These are phyloP conservation scores for Telfairia occidentalis DNA, from an alignment of 331 rosid species.

Conservation along the genomic window DNA sequence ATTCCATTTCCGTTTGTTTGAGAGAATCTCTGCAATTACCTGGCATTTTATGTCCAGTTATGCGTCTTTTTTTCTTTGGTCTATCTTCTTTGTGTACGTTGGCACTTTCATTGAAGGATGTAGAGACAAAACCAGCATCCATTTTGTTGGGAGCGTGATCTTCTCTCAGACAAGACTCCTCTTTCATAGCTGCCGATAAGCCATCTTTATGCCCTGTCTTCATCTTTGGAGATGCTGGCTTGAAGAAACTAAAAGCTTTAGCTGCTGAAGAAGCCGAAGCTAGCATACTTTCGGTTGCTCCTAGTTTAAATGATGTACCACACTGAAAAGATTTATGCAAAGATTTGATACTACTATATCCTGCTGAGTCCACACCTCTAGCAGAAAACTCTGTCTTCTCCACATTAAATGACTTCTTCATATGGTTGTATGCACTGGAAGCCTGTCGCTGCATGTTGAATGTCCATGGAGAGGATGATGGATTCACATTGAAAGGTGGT, in stretches of 20 bases:
- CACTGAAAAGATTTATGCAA: neutral
- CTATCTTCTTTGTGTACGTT: conserved; percentile 23
- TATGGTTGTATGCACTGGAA: conserved; percentile 16
- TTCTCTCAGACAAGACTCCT: conserved; percentile 12
- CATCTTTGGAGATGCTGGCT: conserved; percentile 3
- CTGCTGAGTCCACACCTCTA: neutral
- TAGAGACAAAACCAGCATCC: conserved; percentile 23
- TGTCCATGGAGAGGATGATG: conserved; percentile 22
- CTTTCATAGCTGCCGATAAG: neutral
- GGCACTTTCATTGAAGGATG: conserved; percentile 18
- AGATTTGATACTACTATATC: neutral
- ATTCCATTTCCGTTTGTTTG: conserved; percentile 16
- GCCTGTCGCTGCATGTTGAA: conserved; percentile 23
- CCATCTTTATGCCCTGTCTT: neutral
- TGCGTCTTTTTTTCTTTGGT: conserved; percentile 29
- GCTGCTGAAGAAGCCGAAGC: conserved; percentile 1
- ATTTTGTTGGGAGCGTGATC: conserved; percentile 18
- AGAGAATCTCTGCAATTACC: conserved; percentile 13
- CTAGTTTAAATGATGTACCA: neutral
- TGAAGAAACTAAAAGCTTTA: conserved; percentile 1
- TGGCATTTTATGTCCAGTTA: conserved; percentile 14
- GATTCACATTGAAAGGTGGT: conserved; percentile 22
- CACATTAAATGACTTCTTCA: conserved; percentile 1
- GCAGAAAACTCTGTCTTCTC: neutral
- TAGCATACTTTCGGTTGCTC: conserved; percentile 3